Conservation (phyloP, 129 eudicot species). For the Flaveria bidentis region DNA sequence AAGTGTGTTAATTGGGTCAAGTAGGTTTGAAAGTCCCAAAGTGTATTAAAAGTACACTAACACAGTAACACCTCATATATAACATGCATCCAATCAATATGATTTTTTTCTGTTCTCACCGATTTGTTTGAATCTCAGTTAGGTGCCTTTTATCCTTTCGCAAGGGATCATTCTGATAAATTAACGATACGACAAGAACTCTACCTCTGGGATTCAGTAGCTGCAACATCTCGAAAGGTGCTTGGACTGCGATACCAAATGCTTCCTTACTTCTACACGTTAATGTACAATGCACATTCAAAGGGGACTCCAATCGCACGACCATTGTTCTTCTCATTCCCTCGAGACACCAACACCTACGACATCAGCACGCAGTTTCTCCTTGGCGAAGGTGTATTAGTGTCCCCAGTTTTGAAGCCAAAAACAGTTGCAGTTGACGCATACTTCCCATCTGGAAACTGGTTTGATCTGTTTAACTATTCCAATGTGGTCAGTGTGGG, state of each 20-base stretch:
- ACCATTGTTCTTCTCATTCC: constrained; percentile 80
- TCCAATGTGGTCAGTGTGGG: constrained; percentile 41
- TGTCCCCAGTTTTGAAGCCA: constrained; percentile 64
- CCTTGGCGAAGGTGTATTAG: constrained; percentile 70
- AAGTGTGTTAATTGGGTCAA: no score
- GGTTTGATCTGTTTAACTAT: constrained; percentile 77
- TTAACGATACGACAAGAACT: constrained; percentile 62
- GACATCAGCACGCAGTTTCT: constrained; percentile 72
- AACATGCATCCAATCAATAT: background rate
- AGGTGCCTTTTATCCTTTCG: constrained; percentile 92
- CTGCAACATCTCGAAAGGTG: constrained; percentile 69
- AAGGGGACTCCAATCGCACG: constrained; percentile 81
- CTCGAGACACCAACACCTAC: constrained; percentile 64
- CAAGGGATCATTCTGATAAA: constrained; percentile 66
- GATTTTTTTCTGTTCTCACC: background rate
- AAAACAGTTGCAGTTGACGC: constrained; percentile 55
- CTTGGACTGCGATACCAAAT: constrained; percentile 72
- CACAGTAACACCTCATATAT: background rate
- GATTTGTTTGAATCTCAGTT: constrained; percentile 38
- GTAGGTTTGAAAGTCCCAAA: no score
- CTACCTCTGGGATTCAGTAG: constrained; percentile 84
- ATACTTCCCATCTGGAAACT: constrained; percentile 81
- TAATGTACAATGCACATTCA: constrained; percentile 69
- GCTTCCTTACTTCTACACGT: constrained; percentile 76
- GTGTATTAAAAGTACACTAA: no score